These are phyloP conservation scores for Kernera saxatilis DNA, from an alignment of 345 rosid species.

Conservation along the genomic window DNA sequence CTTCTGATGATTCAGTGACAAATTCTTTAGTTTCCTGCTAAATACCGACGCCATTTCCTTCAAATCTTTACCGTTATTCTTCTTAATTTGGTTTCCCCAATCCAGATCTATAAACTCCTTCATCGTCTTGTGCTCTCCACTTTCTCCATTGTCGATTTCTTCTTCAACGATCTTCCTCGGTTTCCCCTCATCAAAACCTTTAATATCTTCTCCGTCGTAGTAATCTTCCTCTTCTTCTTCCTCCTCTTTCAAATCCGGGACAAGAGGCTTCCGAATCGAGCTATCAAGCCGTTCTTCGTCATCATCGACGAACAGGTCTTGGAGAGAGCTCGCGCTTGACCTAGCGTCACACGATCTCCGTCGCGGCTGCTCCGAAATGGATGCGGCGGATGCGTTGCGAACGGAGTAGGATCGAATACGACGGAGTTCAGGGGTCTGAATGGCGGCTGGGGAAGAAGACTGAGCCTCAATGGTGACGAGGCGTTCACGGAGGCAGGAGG, in stretches of 20 bases:
- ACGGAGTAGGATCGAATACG: conserved; percentile 30
- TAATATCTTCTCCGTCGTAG: conserved; percentile 25
- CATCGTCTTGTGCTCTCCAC: conserved; percentile 53
- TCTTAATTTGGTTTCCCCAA: conserved; percentile 39
- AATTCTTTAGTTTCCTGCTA: conserved; percentile 51
- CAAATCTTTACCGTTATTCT: conserved; percentile 39
- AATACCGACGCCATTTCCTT: conserved; percentile 54
- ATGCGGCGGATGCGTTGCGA: background rate
- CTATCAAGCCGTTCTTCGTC: conserved; percentile 24
- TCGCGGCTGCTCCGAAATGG: conserved; percentile 39
- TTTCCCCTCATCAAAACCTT: conserved; percentile 12
- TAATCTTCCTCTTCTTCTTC: conserved; percentile 19
- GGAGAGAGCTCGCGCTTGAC: conserved; percentile 34
- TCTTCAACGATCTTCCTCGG: conserved; percentile 15
- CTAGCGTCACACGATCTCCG: conserved; percentile 48
- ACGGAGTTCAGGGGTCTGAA: conserved; percentile 19
- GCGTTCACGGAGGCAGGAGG: conserved; percentile 77
- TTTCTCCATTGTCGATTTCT: conserved; percentile 29
- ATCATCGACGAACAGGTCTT: conserved; percentile 40
- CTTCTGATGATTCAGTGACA: conserved; percentile 50
- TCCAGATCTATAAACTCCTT: conserved; percentile 84
- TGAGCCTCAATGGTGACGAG: conserved; percentile 50
- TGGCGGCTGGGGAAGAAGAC: conserved; percentile 27
- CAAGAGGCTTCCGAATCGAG: conserved; percentile 17
- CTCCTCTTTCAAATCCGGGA: conserved; percentile 23